These are phyloP conservation scores for Cenchrus fungigraminus DNA, from an alignment of 176 grass and related monocot species.

Conservation along the genomic window DNA sequence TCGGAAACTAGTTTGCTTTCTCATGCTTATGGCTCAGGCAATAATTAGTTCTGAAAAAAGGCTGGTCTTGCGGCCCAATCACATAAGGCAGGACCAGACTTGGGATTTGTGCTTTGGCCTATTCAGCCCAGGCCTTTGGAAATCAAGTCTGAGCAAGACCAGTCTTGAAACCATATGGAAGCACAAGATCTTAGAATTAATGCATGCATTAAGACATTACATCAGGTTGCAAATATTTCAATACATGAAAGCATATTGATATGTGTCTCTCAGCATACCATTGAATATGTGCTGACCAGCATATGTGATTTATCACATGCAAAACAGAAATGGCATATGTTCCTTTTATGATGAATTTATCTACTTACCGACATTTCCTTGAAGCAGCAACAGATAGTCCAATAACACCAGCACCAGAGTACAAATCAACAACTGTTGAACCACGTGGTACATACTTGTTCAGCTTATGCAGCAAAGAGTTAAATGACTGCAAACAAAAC, in stretches of 20 bases:
- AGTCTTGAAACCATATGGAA: background rate
- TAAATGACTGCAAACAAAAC: slow-evolving; percentile 78
- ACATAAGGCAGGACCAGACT: background rate
- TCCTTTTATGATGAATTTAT: slow-evolving; percentile 25
- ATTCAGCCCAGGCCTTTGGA: background rate
- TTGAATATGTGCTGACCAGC: background rate
- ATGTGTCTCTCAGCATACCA: background rate
- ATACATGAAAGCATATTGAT: background rate
- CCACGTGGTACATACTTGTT: slow-evolving; percentile 89
- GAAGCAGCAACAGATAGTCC: slow-evolving; percentile 81
- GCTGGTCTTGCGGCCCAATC: background rate
- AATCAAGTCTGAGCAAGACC: background rate
- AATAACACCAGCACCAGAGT: slow-evolving; percentile 89
- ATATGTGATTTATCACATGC: background rate
- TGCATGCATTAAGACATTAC: slow-evolving; percentile 14
- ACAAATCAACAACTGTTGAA: slow-evolving; percentile 98
- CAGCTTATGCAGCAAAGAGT: slow-evolving; percentile 80
- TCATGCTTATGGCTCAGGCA: background rate
- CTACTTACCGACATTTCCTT: slow-evolving; percentile 80
- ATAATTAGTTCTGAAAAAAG: background rate
- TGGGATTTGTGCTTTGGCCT: background rate
- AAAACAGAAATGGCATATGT: slow-evolving; percentile 10
- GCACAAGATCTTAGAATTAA: slow-evolving; percentile 10
- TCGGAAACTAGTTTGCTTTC: slow-evolving; percentile 2
- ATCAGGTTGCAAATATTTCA: background rate